These are phyloP conservation scores for Fusarium nodosum DNA, from an alignment of 2,329 filamentous ascomycete species.

Conservation along the genomic window DNA sequence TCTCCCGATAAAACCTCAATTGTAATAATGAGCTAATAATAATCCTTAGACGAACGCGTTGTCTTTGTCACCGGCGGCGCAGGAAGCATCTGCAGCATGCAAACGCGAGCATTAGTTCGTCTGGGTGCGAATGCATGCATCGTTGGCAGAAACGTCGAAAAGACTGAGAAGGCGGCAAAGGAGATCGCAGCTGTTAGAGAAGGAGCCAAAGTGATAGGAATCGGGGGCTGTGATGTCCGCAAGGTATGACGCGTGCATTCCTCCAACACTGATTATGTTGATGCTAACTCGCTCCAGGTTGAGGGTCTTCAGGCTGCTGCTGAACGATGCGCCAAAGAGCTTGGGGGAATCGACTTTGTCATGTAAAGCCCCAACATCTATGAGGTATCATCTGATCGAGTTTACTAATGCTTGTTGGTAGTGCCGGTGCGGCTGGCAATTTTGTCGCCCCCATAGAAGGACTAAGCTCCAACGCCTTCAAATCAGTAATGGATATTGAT, in stretches of 20 bases:
- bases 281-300: conserved; percentile 40
- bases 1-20: background rate
- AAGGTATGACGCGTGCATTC: conserved; percentile 60
- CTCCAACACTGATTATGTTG: background rate
- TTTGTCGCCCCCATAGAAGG: conserved; percentile 89
- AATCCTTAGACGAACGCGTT: conserved; percentile 79
- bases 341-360: conserved; percentile 91
- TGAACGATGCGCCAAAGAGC: conserved; percentile 81
- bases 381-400: background rate
- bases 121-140: conserved; percentile 96
- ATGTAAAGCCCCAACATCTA: conserved; percentile 72
- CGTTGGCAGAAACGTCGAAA: conserved; percentile 87
- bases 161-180: conserved; percentile 83
- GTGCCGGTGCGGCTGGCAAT: conserved; percentile 94
- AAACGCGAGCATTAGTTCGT: conserved; percentile 90
- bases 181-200: conserved; percentile 84
- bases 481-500: conserved; percentile 95
- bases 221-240: conserved; percentile 85
- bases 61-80: conserved; percentile 96
- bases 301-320: conserved; percentile 72
- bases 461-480: conserved; percentile 91
- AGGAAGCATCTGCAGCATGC: conserved; percentile 92
- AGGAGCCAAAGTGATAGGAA: conserved; percentile 87
- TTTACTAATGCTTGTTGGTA: conserved; percentile 54
- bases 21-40: conserved; percentile 7